Evolutionary conservation across 129 eudicot genomes (phyloP), one percentile per base, ranked within the genome.

Genomic region (Gnaphalium uliginosum): DNA sequence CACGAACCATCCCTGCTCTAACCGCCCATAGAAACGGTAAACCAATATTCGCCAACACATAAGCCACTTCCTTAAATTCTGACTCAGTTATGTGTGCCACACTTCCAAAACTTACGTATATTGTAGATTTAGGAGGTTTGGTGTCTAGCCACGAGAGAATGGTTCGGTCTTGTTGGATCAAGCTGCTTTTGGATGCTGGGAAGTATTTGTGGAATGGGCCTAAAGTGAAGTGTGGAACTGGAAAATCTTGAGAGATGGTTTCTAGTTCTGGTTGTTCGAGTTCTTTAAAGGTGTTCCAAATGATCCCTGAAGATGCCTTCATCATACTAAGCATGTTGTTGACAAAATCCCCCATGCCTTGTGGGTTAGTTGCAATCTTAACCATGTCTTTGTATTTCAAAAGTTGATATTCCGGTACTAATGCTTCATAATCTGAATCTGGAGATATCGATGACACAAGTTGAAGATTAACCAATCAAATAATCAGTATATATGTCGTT

Each of bases 21-120:
- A 87, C 83, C 62, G 84, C 87, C 89, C 92, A 87, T 66, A 84
- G 65, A 76, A 87, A 87, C 0, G 83, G 86, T 10, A 54, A 83
- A 48, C 41, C 71, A 18, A 76, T 69, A 19, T 77, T 76, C 8
- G 53, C 89, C 53, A 87, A 76, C 15, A 83, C 89, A 83, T 83
- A 71, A 37, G 85, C 89, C 72, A 82, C 63, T 74, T 90, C 88
- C 25, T 76, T 24, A 32, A 88, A 78, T 0, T 86, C 86, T 0
- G 56, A 10, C 33, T 79, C 72, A 0, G 59, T 74, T 5, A 90
- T 78, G 0, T 62, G 62, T 35, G 86, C 89, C 23, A 82, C 56
- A 41, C 88, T 90, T 21, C 96, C 96, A 50, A 90, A 90, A 33
- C 93, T 90, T 59, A 84, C 68, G 46, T 87, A 90, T 18, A 88